phyloP scores from a whole-genome alignment of 2,329 filamentous ascomycete genomes.

The Curvularia lunata region DNA sequence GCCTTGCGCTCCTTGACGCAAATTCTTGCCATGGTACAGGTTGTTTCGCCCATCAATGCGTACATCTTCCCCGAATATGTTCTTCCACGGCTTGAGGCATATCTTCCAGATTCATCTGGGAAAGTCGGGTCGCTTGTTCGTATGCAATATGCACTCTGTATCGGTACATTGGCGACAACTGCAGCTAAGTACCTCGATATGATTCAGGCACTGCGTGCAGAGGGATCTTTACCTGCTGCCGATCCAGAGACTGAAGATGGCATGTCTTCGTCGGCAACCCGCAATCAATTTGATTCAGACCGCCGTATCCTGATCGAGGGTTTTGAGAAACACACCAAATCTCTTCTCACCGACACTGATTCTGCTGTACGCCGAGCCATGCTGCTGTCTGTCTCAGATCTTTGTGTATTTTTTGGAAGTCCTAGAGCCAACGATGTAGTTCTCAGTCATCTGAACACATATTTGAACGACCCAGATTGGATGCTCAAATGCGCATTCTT shows the following conservation, averaged over 20 bases:
- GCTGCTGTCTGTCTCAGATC: slow-evolving; percentile 84
- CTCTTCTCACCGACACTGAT: slow-evolving; percentile 84
- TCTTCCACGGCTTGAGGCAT: slow-evolving; percentile 63
- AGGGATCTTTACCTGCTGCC: slow-evolving; percentile 77
- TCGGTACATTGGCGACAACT: slow-evolving; percentile 86
- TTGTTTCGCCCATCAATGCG: slow-evolving; percentile 78
- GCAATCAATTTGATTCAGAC: slow-evolving; percentile 87
- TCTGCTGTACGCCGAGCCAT: slow-evolving; percentile 89
- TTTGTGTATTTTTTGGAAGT: slow-evolving; percentile 94
- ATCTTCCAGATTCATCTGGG: slow-evolving; percentile 57
- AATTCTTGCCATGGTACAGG: slow-evolving; percentile 78
- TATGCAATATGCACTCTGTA: slow-evolving; percentile 89
- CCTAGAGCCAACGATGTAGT: slow-evolving; percentile 95
- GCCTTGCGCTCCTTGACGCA: slow-evolving; percentile 88
- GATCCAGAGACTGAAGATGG: slow-evolving; percentile 82
- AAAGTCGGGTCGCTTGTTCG: slow-evolving; percentile 72
- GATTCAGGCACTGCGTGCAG: slow-evolving; percentile 83
- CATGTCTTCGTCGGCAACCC: slow-evolving; percentile 71
- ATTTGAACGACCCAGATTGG: slow-evolving; percentile 96
- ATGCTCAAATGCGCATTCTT: slow-evolving; percentile 96
- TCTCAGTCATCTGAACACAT: slow-evolving; percentile 93
- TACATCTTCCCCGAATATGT: slow-evolving; percentile 72
- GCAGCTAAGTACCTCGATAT: slow-evolving; percentile 87
- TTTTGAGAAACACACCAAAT: slow-evolving; percentile 88
- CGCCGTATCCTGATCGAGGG: slow-evolving; percentile 79